Evolutionary conservation across 352 stramenopile species (phyloP), one percentile per base, ranked within the genome.

Genomic region (Peronosclerospora sorghi): DNA sequence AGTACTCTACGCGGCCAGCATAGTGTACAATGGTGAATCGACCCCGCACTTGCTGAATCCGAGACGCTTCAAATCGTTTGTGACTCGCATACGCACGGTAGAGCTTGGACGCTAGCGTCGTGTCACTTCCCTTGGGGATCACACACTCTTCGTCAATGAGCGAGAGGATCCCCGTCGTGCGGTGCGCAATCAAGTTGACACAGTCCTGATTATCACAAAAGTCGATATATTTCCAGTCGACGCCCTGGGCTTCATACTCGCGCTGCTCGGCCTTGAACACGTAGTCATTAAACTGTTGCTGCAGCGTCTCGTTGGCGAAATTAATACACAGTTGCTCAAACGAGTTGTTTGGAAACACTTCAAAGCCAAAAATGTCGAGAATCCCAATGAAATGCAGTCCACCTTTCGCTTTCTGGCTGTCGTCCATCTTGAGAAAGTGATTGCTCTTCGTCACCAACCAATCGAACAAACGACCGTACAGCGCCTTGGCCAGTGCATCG

Each of bases 361-460:
- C 86, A 34, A 96, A 96, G 26, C 86, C 86, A 54, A 96, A 96
- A 46, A 96, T 95, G 62, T 96, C 86, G 2, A 96, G 59, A 38
- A 96, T 86, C 6, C 84, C 86, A 26, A 96, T 95, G 48, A 85
- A 92, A 29, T 83, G 72, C 28, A 68, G 50, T 8, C 57, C 54
- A 19, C 70, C 65, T 41, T 78, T 75, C 3, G 62, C 56, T 44
- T 71, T 83, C 41, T 86, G 63, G 26, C 65, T 68, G 46, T 90
- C 79, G 45, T 93, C 77, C 63, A 83, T 79, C 32, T 76, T 75
- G 32, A 89, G 50, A 32, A 86, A 85, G 28, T 83, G 70, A 57
- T 95, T 96, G 29, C 95, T 80, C 24, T 78, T 74, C 32, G 45
- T 56, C 21, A 96, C 83, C 70, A 96, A 86, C 82, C 81, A 95